Evolutionary conservation across 768 basidiomycete species (phyloP).

Genomic region (Lyophyllum decastes): DNA sequence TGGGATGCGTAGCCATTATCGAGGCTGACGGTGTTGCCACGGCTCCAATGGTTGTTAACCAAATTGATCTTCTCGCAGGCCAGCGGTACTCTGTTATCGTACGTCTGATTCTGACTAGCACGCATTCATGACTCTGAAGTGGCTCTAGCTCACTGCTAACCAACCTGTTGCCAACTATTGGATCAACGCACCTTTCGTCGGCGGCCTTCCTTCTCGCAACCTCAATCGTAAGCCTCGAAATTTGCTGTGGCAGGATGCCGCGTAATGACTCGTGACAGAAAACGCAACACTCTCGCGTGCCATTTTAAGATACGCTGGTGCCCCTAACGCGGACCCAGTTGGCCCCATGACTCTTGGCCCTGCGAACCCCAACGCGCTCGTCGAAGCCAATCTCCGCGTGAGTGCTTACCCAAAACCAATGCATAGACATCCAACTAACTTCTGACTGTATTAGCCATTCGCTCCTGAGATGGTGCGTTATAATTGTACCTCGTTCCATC

Average conservation of each 20-base stretch:
- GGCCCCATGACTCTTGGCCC: conserved; percentile 24
- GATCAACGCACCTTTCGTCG: conserved; percentile 31
- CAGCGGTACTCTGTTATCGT: conserved; percentile 44
- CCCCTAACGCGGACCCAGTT: conserved; percentile 27
- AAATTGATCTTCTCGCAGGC: conserved; percentile 38
- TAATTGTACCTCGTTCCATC: not conserved
- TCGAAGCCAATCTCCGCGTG: conserved; percentile 24
- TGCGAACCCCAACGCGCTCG: conserved; percentile 22
- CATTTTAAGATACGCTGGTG: conserved; percentile 36
- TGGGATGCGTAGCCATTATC: conserved; percentile 25
- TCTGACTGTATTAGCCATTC: not conserved
- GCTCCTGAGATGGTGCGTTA: not conserved
- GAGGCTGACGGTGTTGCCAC: conserved; percentile 35
- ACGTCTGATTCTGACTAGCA: conserved; percentile 2
- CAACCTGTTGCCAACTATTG: conserved; percentile 45
- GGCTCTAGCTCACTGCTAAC: conserved; percentile 29
- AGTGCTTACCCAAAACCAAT: not conserved
- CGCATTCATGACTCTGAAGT: not conserved
- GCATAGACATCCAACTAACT: not conserved
- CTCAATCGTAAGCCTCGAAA: conserved; percentile 17
- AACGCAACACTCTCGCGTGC: conserved; percentile 33
- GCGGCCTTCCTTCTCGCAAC: conserved; percentile 23
- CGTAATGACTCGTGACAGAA: conserved; percentile 15
- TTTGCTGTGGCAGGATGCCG: not conserved
- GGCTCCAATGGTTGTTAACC: conserved; percentile 28